phyloP scores from a whole-genome alignment of 371 early-diverging fungal genomes.

The Actinomucor elegans region DNA sequence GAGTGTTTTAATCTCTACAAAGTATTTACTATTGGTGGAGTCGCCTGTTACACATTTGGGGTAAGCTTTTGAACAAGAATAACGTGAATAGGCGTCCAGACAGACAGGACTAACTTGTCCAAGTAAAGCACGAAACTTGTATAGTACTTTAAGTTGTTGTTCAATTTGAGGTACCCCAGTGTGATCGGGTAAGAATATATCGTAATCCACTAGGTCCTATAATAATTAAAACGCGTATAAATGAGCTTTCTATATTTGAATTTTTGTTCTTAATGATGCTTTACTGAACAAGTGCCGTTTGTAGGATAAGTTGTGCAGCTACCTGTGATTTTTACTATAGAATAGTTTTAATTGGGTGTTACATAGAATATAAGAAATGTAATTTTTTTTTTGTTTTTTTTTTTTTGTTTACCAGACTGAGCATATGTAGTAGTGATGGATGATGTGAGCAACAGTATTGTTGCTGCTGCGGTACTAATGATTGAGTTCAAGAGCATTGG shows the following conservation, averaged over 20 bases:
- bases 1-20: neutral
- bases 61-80: slow-evolving; percentile 22
- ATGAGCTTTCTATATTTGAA: neutral
- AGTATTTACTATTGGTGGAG: slow-evolving; percentile 12
- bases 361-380: neutral
- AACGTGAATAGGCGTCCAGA: slow-evolving; percentile 20
- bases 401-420: slow-evolving; percentile 8
- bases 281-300: slow-evolving; percentile 23
- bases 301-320: slow-evolving; percentile 16
- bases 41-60: slow-evolving; percentile 20
- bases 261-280: neutral
- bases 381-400: too few relatives aligned
- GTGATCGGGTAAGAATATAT: slow-evolving; percentile 13
- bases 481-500: too few relatives aligned
- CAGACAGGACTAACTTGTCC: slow-evolving; percentile 15
- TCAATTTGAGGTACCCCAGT: neutral
- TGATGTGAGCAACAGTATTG: neutral
- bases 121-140: neutral
- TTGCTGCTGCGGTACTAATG: too few relatives aligned
- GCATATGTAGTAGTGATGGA: slow-evolving; percentile 1
- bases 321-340: slow-evolving; percentile 7
- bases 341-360: neutral
- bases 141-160: slow-evolving; percentile 8
- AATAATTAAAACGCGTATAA: neutral
- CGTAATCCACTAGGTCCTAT: slow-evolving; percentile 20